These are phyloP conservation scores for Cladosporium velox DNA, from an alignment of 2,329 filamentous ascomycete species.

Conservation along the genomic window DNA sequence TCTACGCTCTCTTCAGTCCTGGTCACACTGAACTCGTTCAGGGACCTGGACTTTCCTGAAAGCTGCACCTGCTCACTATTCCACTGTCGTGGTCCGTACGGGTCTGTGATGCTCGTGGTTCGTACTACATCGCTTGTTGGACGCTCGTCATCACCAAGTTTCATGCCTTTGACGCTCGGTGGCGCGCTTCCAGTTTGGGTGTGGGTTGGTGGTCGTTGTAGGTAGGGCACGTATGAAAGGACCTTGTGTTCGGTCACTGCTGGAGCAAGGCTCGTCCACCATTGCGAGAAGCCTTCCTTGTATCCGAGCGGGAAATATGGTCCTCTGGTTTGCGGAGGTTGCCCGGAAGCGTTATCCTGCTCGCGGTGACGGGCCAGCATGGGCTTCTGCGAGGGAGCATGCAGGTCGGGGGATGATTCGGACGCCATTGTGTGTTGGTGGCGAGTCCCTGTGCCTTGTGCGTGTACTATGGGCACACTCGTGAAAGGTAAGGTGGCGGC, in stretches of 20 bases:
- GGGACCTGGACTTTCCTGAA: conserved; percentile 77
- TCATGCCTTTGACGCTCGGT: conserved; percentile 42
- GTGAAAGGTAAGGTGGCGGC: conserved; percentile 13
- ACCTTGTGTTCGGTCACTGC: conserved; percentile 85
- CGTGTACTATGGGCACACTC: conserved; percentile 18
- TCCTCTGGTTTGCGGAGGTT: conserved; percentile 21
- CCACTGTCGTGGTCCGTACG: conserved; percentile 84
- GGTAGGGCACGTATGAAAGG: conserved; percentile 79
- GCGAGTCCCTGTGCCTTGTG: neutral
- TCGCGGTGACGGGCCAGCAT: conserved; percentile 40
- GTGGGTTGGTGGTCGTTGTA: conserved; percentile 70
- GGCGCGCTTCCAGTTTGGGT: conserved; percentile 62
- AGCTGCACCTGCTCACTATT: conserved; percentile 80
- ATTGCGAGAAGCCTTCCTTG: conserved; percentile 88
- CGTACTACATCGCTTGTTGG: conserved; percentile 44
- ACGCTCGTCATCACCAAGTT: conserved; percentile 35
- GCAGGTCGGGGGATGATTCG: conserved; percentile 24
- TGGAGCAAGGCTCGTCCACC: conserved; percentile 87
- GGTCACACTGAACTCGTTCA: conserved; percentile 94
- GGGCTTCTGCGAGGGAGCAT: conserved; percentile 29
- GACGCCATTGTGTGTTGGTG: conserved; percentile 38
- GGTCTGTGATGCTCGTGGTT: conserved; percentile 62
- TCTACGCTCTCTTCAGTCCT: conserved; percentile 75
- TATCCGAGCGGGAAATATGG: conserved; percentile 78
- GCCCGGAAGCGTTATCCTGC: conserved; percentile 29